phyloP scores from a whole-genome alignment of 345 rosid genomes.

The Boechera retrofracta region DNA sequence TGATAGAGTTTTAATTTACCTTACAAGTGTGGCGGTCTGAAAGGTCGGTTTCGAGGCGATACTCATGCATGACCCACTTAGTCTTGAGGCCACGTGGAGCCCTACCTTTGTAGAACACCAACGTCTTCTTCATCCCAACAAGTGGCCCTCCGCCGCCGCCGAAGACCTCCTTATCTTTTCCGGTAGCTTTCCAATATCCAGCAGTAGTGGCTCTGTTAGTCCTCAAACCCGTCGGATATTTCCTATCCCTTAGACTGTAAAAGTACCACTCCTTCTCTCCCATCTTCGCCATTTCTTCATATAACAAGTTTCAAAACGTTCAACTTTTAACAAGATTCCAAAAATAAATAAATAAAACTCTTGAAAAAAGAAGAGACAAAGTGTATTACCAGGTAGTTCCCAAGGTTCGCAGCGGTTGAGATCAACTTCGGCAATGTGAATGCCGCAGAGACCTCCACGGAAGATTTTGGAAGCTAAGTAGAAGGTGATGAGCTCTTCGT shows the following conservation, averaged over 20 bases:
- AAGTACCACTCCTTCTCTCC: slow-evolving; percentile 96
- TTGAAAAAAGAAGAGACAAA: background rate
- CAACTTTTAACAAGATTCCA: background rate
- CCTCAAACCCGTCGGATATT: slow-evolving; percentile 88
- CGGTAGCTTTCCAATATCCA: slow-evolving; percentile 96
- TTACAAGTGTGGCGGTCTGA: slow-evolving; percentile 81
- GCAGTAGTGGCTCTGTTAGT: slow-evolving; percentile 89
- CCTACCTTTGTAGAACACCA: slow-evolving; percentile 85
- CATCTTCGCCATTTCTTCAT: slow-evolving; percentile 73
- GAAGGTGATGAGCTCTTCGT: slow-evolving; percentile 91
- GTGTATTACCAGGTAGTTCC: slow-evolving; percentile 90
- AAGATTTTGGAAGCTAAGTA: slow-evolving; percentile 91
- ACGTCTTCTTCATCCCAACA: slow-evolving; percentile 92
- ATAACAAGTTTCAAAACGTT: background rate
- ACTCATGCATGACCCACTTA: slow-evolving; percentile 97
- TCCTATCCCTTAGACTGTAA: slow-evolving; percentile 86
- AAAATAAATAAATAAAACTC: background rate
- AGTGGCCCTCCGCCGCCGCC: slow-evolving; percentile 55
- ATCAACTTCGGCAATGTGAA: slow-evolving; percentile 85
- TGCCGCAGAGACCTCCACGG: slow-evolving; percentile 68
- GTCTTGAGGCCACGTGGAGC: slow-evolving; percentile 94
- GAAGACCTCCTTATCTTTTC: slow-evolving; percentile 77
- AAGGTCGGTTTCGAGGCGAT: slow-evolving; percentile 80
- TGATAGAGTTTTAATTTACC: slow-evolving; percentile 50
- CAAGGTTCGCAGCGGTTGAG: slow-evolving; percentile 96